Evolutionary conservation across 2,329 filamentous ascomycete species (phyloP).

Genomic region (Fusarium sp.): DNA sequence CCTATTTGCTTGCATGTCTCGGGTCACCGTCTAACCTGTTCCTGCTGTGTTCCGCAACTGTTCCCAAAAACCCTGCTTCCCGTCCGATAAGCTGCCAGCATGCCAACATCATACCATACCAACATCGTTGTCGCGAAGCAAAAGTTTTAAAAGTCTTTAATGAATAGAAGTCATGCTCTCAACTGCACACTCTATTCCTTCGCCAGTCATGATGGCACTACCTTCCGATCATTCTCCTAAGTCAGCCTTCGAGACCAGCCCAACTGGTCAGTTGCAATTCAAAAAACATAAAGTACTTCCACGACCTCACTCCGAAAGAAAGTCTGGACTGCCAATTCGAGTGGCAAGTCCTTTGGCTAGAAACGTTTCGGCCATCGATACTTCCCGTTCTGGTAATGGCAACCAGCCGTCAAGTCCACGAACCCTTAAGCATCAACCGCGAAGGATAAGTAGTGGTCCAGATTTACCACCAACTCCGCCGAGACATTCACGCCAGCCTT

Average conservation of each 20-base stretch:
- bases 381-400: slow-evolving; percentile 44
- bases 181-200: slow-evolving; percentile 45
- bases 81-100: slow-evolving; percentile 44
- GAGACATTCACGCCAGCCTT: slow-evolving; percentile 70
- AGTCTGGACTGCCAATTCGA: slow-evolving; percentile 42
- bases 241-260: slow-evolving; percentile 47
- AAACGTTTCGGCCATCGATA: slow-evolving; percentile 49
- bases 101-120: slow-evolving; percentile 40
- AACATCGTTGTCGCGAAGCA: slow-evolving; percentile 45
- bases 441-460: slow-evolving; percentile 60
- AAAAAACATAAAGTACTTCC: slow-evolving; percentile 63
- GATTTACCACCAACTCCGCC: slow-evolving; percentile 74
- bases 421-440: slow-evolving; percentile 58
- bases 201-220: slow-evolving; percentile 54
- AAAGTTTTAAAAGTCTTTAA: slow-evolving; percentile 32
- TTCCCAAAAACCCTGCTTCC: slow-evolving; percentile 30
- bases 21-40: slow-evolving; percentile 35
- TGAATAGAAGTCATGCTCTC: slow-evolving; percentile 48
- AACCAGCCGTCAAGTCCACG: slow-evolving; percentile 57
- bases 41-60: slow-evolving; percentile 40
- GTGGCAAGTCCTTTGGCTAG: slow-evolving; percentile 43
- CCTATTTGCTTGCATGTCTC: slow-evolving; percentile 46
- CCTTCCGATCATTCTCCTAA: slow-evolving; percentile 49
- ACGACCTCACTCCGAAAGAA: slow-evolving; percentile 50
- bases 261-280: slow-evolving; percentile 57